A percentile compares a stretch with the other conserved stretches of the same genome.
These are phyloP conservation scores for Adansonia digitata DNA, from an alignment of 345 rosid genomes.

Conservation along the genomic window DNA sequence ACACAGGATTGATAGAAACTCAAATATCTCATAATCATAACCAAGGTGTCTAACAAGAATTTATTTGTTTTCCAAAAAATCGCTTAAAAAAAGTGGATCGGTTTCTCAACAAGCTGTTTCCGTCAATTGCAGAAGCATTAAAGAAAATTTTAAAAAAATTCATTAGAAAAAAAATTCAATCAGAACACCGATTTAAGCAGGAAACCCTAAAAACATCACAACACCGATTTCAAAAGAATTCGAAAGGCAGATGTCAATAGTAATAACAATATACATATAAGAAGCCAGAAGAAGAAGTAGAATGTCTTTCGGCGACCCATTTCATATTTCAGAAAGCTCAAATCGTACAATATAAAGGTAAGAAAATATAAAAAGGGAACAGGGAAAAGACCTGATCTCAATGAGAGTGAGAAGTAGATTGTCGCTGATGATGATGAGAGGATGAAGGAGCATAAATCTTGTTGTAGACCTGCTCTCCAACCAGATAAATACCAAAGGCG, in stretches of 20 bases:
- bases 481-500: slow-evolving; percentile 85
- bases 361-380: not conserved
- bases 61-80: no score
- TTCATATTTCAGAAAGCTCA: no score
- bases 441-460: slow-evolving; percentile 50
- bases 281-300: not conserved
- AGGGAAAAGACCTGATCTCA: slow-evolving; percentile 17
- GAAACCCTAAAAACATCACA: not conserved
- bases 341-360: no score
- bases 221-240: no score
- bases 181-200: not conserved
- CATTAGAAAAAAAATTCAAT: no score
- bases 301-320: no score
- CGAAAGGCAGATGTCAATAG: not conserved
- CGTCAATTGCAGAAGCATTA: not conserved
- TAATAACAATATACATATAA: no score
- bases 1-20: not conserved
- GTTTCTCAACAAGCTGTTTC: no score
- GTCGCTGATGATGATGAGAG: slow-evolving; percentile 31
- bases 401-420: slow-evolving; percentile 40
- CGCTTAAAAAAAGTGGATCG: no score
- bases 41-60: not conserved
- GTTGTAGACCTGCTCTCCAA: slow-evolving; percentile 85
- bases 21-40: not conserved
- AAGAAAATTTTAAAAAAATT: no score